phyloP scores from a whole-genome alignment of 2,329 filamentous ascomycete species.

The Phoma sp. region DNA sequence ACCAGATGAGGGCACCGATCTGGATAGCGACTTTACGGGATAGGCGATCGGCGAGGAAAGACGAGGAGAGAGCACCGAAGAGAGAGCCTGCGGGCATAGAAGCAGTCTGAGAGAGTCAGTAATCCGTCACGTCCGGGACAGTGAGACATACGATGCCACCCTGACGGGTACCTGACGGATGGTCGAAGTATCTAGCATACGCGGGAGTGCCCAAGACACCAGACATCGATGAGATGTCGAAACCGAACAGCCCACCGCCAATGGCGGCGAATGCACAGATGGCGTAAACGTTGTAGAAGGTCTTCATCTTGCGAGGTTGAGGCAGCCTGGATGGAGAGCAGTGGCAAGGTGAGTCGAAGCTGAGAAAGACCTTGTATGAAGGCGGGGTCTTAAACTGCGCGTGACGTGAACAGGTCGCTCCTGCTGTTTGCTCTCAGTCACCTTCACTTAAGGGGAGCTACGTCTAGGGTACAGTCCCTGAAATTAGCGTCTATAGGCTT shows the following conservation, averaged over 20 bases:
- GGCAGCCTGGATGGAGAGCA: neutral
- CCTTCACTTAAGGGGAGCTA: slow-evolving; percentile 14
- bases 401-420: slow-evolving; percentile 26
- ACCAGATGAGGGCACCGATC: slow-evolving; percentile 54
- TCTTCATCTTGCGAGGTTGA: slow-evolving; percentile 40
- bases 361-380: slow-evolving; percentile 14
- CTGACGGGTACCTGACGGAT: slow-evolving; percentile 44
- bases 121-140: neutral
- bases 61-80: slow-evolving; percentile 53
- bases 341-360: neutral
- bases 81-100: slow-evolving; percentile 60
- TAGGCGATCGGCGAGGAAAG: slow-evolving; percentile 54
- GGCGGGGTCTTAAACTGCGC: slow-evolving; percentile 11
- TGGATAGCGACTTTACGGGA: slow-evolving; percentile 54
- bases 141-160: slow-evolving; percentile 52
- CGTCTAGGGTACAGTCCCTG: too few species aligned
- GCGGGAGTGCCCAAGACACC: slow-evolving; percentile 44
- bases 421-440: slow-evolving; percentile 10
- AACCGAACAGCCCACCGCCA: slow-evolving; percentile 51
- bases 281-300: slow-evolving; percentile 61
- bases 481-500: too few species aligned
- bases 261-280: slow-evolving; percentile 67
- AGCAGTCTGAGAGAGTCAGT: slow-evolving; percentile 43
- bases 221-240: slow-evolving; percentile 50
- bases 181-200: slow-evolving; percentile 47